Base-by-base conservation (phyloP, 441 rosid genomes). In the Metrosideros polymorpha region DNA sequence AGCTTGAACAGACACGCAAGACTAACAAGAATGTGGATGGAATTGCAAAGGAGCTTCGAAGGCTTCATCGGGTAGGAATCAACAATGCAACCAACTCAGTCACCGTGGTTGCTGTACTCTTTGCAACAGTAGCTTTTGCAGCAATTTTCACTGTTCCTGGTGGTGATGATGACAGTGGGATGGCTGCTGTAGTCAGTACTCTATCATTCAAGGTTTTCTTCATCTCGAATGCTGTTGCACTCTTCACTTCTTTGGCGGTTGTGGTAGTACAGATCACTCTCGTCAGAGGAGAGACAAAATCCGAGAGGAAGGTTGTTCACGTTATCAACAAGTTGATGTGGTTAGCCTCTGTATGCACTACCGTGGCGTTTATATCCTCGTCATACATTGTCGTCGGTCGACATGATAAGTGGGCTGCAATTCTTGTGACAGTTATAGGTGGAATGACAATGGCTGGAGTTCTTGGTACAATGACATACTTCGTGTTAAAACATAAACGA, bases 301-400 rank as follows among this genome's bases (percentile, higher is more conserved):
- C 98, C 0, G 98, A 94, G 86, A 92, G 96, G 89, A 93, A 92
- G 87, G 98, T 97, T 4, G 92, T 95, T 71, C 95, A 94, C 89
- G 93, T 95, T 85, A 97, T 96, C 87, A 97, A 97, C 86, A 97
- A 97, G 89, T 87, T 97, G 85, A 94, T 96, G 99, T 97, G 99
- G 99, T 85, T 97, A 29, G 99, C 99, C 17, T 92, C 98, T 59
- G 97, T 94, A 35, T 96, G 97, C 93, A 96, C 98, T 27, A 90
- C 95, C 0, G 94, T 94, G 61, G 95, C 98, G 1, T 97, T 96
- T 43, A 92, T 92, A 35, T 92, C 98, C 13, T 94, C 98, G 1
- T 92, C 99, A 14, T 96, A 95, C 82, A 97, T 95, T 77, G 98
- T 97, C 56, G 95, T 95, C 15, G 99, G 99, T 45, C 90, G 93